A percentile compares a stretch with the other conserved stretches of the same genome.
phyloP scores from a whole-genome alignment of 805 yeast species.

The Yarrowia porcina region DNA sequence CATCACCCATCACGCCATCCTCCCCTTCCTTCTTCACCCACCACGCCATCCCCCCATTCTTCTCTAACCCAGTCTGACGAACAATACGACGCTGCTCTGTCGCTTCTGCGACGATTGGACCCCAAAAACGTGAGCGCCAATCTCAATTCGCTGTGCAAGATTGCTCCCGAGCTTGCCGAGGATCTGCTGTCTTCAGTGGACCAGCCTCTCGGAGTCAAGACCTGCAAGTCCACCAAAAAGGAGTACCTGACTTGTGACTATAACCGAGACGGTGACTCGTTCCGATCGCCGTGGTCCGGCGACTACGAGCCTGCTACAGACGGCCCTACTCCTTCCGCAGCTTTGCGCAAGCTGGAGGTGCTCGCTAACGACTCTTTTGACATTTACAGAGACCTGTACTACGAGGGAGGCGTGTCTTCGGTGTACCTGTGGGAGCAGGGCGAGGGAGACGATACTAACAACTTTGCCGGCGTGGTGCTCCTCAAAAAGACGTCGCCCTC shows the following conservation, averaged over 20 bases:
- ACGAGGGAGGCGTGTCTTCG: conserved; percentile 89
- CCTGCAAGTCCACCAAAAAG: conserved; percentile 50
- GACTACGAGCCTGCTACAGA: conserved; percentile 58
- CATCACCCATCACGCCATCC: not conserved
- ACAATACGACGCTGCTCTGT: conserved; percentile 72
- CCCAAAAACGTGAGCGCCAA: conserved; percentile 57
- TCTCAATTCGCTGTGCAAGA: conserved; percentile 47
- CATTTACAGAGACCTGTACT: conserved; percentile 86
- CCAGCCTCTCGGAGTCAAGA: conserved; percentile 61
- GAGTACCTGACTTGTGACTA: conserved; percentile 84
- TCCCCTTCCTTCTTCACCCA: not conserved
- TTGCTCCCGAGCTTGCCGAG: conserved; percentile 71
- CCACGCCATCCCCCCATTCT: not conserved
- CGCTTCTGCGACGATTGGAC: conserved; percentile 68
- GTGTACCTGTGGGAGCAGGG: conserved; percentile 82
- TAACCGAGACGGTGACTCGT: conserved; percentile 90
- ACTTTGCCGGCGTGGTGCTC: conserved; percentile 86
- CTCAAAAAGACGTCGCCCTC: conserved; percentile 56
- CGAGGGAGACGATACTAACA: conserved; percentile 50
- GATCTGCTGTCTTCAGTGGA: conserved; percentile 85
- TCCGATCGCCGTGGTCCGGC: conserved; percentile 88
- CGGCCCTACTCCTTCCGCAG: conserved; percentile 68
- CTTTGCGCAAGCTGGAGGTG: conserved; percentile 68
- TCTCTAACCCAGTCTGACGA: conserved; percentile 40
- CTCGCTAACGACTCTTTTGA: conserved; percentile 89